Conservation (phyloP, 306 rosid species). For the Geum urbanum region DNA sequence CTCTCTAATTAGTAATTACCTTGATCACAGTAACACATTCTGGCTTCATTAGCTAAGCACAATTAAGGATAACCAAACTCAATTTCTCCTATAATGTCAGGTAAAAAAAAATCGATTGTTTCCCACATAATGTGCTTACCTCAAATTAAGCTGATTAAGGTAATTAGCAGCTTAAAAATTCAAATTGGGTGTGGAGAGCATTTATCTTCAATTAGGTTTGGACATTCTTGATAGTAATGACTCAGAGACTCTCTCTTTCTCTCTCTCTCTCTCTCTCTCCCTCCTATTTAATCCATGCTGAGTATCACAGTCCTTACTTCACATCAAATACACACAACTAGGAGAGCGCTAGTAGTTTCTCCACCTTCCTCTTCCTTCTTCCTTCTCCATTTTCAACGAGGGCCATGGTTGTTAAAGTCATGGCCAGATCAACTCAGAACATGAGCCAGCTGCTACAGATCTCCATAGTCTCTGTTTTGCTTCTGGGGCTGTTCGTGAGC, state of each 20-base stretch:
- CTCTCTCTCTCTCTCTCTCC: slow-evolving; percentile 38
- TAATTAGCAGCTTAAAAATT: not conserved
- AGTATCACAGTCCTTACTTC: slow-evolving; percentile 29
- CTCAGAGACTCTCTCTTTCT: slow-evolving; percentile 27
- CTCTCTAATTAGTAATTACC: not conserved
- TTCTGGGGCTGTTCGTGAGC: slow-evolving; percentile 17
- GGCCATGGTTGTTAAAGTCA: slow-evolving; percentile 23
- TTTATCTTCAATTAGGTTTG: not conserved
- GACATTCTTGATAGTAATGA: not conserved
- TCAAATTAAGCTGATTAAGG: no score
- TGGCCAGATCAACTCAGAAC: slow-evolving; percentile 39
- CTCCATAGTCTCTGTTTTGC: slow-evolving; percentile 28
- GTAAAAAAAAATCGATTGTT: no score
- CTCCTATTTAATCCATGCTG: slow-evolving; percentile 66
- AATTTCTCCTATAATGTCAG: no score
- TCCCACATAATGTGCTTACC: not conserved
- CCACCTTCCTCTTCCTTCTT: not conserved
- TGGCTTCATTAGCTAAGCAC: not conserved
- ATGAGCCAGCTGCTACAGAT: slow-evolving; percentile 24
- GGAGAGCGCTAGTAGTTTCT: not conserved
- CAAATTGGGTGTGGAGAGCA: not conserved
- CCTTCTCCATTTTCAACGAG: slow-evolving; percentile 11
- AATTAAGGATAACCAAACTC: no score
- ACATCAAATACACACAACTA: slow-evolving; percentile 36
- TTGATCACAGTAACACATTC: not conserved